Conservation (phyloP, 768 basidiomycete genomes). For the Tricholoma saponaceum region DNA sequence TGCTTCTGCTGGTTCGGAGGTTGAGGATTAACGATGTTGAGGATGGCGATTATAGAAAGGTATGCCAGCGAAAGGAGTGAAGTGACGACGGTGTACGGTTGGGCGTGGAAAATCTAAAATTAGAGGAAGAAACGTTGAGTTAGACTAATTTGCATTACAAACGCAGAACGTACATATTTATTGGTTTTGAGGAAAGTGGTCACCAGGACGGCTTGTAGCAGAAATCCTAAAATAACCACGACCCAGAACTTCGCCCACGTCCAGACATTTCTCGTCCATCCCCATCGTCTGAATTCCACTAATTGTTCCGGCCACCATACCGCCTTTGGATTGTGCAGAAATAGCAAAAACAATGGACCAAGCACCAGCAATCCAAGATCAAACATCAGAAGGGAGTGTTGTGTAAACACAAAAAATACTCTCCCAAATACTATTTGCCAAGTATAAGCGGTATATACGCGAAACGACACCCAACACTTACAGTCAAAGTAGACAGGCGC, state of each 20-base stretch:
- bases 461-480: not conserved
- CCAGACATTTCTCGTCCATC: not conserved
- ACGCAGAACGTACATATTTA: not conserved
- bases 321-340: not conserved
- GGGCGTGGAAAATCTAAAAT: not conserved
- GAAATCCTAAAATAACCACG: not conserved
- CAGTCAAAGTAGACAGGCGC: not conserved
- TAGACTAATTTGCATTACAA: not conserved
- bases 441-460: not conserved
- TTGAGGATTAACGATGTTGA: constrained; percentile 32
- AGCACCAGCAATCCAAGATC: not conserved
- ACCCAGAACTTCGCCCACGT: not conserved
- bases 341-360: not conserved
- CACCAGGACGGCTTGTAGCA: not conserved
- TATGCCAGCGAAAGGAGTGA: not conserved
- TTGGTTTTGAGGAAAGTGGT: not conserved
- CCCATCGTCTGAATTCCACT: not conserved
- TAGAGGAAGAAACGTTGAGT: not conserved
- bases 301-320: not conserved
- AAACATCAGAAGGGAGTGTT: not conserved
- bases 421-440: constrained; percentile 45
- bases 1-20: constrained; percentile 21
- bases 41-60: not conserved
- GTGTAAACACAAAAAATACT: constrained; percentile 9
- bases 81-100: not conserved